Conservation (phyloP, 139 green algal species). For the Chlamydomonas incerta region DNA sequence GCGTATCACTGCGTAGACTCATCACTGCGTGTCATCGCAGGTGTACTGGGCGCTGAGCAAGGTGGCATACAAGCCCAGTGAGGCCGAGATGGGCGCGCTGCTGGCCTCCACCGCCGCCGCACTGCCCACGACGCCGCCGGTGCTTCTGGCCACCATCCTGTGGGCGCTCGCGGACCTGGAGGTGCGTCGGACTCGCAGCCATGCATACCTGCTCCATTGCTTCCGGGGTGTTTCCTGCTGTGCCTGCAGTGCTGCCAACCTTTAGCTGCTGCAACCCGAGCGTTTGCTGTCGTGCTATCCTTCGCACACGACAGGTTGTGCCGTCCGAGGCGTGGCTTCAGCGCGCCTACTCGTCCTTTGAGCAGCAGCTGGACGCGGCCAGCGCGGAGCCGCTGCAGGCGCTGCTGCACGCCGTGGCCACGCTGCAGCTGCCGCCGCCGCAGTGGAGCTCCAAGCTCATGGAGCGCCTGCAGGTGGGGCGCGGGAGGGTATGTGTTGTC, state of each 20-base stretch:
- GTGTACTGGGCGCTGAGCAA: conserved; percentile 39
- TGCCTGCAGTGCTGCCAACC: too few relatives aligned
- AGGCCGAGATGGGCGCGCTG: background rate
- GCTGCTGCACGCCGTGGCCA: conserved; percentile 35
- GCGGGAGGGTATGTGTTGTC: too few relatives aligned
- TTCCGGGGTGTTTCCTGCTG: too few relatives aligned
- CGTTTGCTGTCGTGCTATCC: too few relatives aligned
- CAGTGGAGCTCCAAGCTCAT: conserved; percentile 10
- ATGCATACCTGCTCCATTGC: too few relatives aligned
- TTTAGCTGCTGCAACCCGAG: too few relatives aligned
- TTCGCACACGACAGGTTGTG: background rate
- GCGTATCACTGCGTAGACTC: too few relatives aligned
- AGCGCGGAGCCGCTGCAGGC: conserved; percentile 34
- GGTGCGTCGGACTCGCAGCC: background rate
- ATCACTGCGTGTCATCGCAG: background rate
- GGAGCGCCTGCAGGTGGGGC: conserved; percentile 40
- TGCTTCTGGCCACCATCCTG: conserved; percentile 36
- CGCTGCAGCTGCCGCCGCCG: conserved; percentile 29
- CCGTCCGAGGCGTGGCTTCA: conserved; percentile 7
- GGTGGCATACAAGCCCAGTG: conserved; percentile 13
- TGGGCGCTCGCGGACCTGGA: conserved; percentile 35
- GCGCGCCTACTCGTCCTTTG: background rate
- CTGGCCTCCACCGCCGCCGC: background rate
- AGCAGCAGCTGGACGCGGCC: conserved; percentile 11
- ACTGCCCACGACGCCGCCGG: conserved; percentile 19